Evolutionary conservation across 768 basidiomycete genomes (phyloP).

Genomic region (Jaapia argillacea): DNA sequence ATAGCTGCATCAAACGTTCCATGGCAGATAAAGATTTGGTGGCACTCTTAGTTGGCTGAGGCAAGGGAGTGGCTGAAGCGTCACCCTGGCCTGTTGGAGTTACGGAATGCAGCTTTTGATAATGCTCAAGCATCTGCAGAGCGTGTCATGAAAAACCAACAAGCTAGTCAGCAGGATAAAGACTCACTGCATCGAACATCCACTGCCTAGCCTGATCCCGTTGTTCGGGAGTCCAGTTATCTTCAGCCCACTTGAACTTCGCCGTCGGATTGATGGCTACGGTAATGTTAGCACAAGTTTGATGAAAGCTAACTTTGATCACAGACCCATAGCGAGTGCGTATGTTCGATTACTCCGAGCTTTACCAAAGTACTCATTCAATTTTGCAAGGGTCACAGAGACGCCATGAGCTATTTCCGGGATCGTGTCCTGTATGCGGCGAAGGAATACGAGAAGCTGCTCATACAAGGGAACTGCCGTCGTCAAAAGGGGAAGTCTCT

Average conservation of each 20-base stretch:
- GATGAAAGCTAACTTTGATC: too few species aligned
- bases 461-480: background rate
- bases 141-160: background rate
- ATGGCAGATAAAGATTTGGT: background rate
- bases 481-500: background rate
- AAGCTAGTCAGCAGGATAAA: background rate
- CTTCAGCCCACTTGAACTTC: slow-evolving; percentile 5
- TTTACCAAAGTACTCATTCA: slow-evolving; percentile 19
- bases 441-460: background rate
- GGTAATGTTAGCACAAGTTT: background rate
- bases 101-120: background rate
- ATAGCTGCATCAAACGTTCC: background rate
- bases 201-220: background rate
- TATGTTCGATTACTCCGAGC: slow-evolving; percentile 8
- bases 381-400: slow-evolving; percentile 10
- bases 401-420: background rate
- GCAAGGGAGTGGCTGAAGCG: background rate
- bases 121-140: background rate
- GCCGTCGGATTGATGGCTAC: slow-evolving; percentile 6
- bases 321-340: slow-evolving; percentile 10
- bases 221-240: slow-evolving; percentile 2
- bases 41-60: background rate
- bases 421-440: background rate
- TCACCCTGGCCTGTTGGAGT: background rate
- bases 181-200: background rate